These are phyloP conservation scores for Pseudozyma sp. DNA, from an alignment of 1,284 basidiomycete species.

Conservation along the genomic window DNA sequence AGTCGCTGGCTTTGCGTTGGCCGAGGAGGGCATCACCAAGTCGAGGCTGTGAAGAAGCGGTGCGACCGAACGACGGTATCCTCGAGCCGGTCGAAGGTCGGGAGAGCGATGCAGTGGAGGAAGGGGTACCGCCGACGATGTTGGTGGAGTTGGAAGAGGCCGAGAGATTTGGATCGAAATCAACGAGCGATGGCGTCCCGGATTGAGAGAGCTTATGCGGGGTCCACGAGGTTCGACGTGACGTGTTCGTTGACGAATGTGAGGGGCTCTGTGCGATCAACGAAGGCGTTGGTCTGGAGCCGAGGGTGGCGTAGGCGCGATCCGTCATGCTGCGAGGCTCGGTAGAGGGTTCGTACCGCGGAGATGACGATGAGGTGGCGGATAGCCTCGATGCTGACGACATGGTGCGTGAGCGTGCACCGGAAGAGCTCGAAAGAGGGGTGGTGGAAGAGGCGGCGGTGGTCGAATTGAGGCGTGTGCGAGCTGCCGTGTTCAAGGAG, in stretches of 20 bases:
- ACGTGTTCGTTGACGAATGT: constrained; percentile 7
- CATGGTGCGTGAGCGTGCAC: constrained; percentile 29
- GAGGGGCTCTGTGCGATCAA: constrained; percentile 11
- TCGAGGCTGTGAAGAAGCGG: constrained; percentile 28
- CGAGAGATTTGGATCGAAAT: constrained; percentile 26
- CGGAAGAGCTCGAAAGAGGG: constrained; percentile 18
- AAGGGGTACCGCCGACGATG: background rate
- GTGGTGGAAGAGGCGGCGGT: constrained; percentile 15
- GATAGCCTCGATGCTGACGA: constrained; percentile 29
- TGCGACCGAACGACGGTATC: constrained; percentile 47
- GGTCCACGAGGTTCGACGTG: constrained; percentile 42
- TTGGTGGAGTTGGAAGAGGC: constrained; percentile 1
- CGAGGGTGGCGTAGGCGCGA: constrained; percentile 26
- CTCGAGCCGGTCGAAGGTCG: constrained; percentile 35
- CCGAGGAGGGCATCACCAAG: constrained; percentile 49
- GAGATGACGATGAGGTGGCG: constrained; percentile 1
- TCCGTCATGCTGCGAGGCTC: constrained; percentile 14
- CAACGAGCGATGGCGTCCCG: constrained; percentile 14
- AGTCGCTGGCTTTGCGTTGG: constrained; percentile 47
- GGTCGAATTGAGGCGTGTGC: constrained; percentile 35
- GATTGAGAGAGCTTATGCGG: constrained; percentile 23
- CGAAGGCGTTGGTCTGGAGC: constrained; percentile 14
- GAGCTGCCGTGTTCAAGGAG: constrained; percentile 9
- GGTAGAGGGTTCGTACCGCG: constrained; percentile 8
- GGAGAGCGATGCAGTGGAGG: constrained; percentile 6